Evolutionary conservation across 2,329 filamentous ascomycete genomes (phyloP).

Genomic region (Fusarium avenaceum): DNA sequence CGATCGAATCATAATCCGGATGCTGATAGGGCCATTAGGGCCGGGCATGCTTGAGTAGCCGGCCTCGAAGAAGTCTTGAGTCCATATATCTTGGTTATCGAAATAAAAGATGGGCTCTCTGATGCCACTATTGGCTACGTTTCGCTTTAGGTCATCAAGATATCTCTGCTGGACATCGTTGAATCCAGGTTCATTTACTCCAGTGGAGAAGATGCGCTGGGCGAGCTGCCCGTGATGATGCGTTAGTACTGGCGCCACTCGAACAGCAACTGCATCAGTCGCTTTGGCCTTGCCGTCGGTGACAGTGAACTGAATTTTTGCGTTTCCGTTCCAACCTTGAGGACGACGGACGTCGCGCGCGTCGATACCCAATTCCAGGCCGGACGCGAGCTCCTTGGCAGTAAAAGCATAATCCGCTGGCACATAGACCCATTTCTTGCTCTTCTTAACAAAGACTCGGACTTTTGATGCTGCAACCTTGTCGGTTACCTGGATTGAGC

Average conservation of each 20-base stretch:
- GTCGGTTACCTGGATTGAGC: slow-evolving; percentile 27
- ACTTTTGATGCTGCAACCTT: slow-evolving; percentile 40
- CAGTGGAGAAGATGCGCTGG: slow-evolving; percentile 39
- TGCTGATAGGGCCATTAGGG: slow-evolving; percentile 49
- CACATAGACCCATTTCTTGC: slow-evolving; percentile 47
- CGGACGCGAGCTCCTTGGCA: slow-evolving; percentile 46
- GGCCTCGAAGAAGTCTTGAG: slow-evolving; percentile 58
- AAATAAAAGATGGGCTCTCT: slow-evolving; percentile 30
- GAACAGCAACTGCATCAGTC: slow-evolving; percentile 50
- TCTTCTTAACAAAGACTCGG: slow-evolving; percentile 48
- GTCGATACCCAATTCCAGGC: slow-evolving; percentile 54
- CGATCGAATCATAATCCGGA: slow-evolving; percentile 53
- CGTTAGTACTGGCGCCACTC: slow-evolving; percentile 54
- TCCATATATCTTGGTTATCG: slow-evolving; percentile 48
- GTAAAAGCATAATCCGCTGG: slow-evolving; percentile 47
- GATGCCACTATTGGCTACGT: slow-evolving; percentile 13
- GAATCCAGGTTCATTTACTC: neutral
- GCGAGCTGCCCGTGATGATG: slow-evolving; percentile 55
- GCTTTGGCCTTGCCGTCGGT: slow-evolving; percentile 33
- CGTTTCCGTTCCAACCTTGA: slow-evolving; percentile 48
- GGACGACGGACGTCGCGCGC: slow-evolving; percentile 49
- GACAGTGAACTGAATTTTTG: slow-evolving; percentile 50
- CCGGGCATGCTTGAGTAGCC: slow-evolving; percentile 58
- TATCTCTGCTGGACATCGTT: slow-evolving; percentile 7
- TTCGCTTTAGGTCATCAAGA: slow-evolving; percentile 12